Percentiles rank a stretch among this genome's conserved stretches.
phyloP scores from a whole-genome alignment of 768 basidiomycete genomes.

The Mycena maculata region DNA sequence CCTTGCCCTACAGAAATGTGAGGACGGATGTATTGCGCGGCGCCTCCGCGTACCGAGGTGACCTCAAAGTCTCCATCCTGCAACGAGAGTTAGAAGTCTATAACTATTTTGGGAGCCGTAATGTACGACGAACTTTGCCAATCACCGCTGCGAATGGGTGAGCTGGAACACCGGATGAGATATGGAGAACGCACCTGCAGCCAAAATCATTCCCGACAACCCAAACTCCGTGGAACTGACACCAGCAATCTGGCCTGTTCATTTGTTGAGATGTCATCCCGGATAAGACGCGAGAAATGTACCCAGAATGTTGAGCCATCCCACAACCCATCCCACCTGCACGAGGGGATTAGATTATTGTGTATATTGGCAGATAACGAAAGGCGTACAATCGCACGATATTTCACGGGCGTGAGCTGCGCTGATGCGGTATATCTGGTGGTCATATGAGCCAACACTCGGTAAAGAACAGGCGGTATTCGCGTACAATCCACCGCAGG shows the following conservation, averaged over 20 bases:
- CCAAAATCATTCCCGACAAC: constrained; percentile 81
- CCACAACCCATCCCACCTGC: constrained; percentile 81
- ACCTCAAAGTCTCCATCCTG: constrained; percentile 70
- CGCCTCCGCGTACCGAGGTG: constrained; percentile 52
- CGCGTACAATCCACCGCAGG: constrained; percentile 76
- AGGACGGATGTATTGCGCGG: not conserved
- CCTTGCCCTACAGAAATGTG: constrained; percentile 63
- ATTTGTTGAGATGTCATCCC: not conserved
- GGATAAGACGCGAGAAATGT: constrained; percentile 23
- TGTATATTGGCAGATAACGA: not conserved
- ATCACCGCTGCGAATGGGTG: constrained; percentile 51
- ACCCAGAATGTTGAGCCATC: constrained; percentile 88
- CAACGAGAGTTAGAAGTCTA: constrained; percentile 4
- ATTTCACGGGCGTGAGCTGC: constrained; percentile 71
- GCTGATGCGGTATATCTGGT: constrained; percentile 83
- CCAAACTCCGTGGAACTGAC: constrained; percentile 90
- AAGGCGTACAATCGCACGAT: constrained; percentile 68
- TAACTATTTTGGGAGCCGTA: constrained; percentile 11
- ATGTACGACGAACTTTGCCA: constrained; percentile 54
- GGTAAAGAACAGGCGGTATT: not conserved
- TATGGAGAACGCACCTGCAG: constrained; percentile 55
- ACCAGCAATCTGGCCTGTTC: constrained; percentile 81
- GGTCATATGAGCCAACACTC: not conserved
- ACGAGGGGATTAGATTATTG: not conserved
- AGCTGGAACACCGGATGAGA: not conserved